Conservation (phyloP, 2,329 filamentous ascomycete species). For the Sporothrix dimorphospora region DNA sequence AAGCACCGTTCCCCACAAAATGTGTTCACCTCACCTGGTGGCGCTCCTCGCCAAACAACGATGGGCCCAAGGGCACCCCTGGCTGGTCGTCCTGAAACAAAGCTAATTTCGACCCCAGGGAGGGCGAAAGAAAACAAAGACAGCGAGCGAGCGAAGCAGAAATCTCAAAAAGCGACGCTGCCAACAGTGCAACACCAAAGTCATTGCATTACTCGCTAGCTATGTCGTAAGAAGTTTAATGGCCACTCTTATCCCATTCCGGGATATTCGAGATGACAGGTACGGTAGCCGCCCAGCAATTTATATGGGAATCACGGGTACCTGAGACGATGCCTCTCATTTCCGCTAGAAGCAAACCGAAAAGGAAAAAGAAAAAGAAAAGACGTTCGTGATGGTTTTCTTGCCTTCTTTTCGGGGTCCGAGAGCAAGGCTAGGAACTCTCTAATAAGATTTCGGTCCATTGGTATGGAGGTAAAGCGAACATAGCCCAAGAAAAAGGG, state of each 20-base stretch:
- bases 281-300: background rate
- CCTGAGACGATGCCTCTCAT: conserved; percentile 9
- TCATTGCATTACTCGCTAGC: background rate
- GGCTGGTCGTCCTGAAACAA: conserved; percentile 30
- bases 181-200: background rate
- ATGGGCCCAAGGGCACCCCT: conserved; percentile 7
- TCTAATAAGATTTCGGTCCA: background rate
- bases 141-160: too few species aligned
- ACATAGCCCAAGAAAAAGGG: background rate
- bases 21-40: background rate
- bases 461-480: background rate
- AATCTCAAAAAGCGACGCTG: background rate
- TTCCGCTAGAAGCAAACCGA: background rate
- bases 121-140: background rate
- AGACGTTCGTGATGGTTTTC: background rate
- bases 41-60: conserved; percentile 13
- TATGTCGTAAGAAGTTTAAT: background rate
- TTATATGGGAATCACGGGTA: background rate
- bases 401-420: background rate
- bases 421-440: background rate
- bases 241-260: background rate
- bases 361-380: background rate
- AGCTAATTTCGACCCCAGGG: conserved; percentile 31
- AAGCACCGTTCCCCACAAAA: background rate
- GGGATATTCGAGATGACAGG: background rate